phyloP scores from a whole-genome alignment of 106 monocot species.

The Chionographis japonica region DNA sequence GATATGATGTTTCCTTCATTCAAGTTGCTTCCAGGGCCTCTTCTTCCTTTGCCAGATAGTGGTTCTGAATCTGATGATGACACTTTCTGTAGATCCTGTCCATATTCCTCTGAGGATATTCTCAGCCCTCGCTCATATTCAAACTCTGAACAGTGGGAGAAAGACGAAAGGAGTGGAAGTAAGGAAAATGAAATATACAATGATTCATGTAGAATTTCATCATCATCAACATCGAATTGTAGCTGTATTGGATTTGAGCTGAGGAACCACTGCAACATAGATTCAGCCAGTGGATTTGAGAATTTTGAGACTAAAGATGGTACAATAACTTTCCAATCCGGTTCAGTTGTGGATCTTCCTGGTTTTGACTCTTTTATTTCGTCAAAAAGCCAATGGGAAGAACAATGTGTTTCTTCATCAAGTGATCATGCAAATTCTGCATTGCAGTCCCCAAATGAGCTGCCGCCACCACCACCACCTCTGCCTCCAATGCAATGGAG shows the following conservation, averaged over 20 bases:
- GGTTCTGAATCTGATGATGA: slow-evolving; percentile 90
- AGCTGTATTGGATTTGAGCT: slow-evolving; percentile 27
- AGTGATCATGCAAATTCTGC: slow-evolving; percentile 10
- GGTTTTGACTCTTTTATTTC: slow-evolving; percentile 28
- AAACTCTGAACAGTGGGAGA: slow-evolving; percentile 78
- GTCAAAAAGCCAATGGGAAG: slow-evolving; percentile 4
- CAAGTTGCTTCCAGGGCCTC: slow-evolving; percentile 51
- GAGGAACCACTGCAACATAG: slow-evolving; percentile 16
- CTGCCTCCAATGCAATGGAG: slow-evolving; percentile 91
- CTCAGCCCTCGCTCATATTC: slow-evolving; percentile 51
- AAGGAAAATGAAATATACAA: slow-evolving; percentile 26
- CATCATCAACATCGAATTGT: slow-evolving; percentile 34
- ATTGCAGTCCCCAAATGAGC: slow-evolving; percentile 23
- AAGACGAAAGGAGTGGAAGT: slow-evolving; percentile 29
- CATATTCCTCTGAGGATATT: slow-evolving; percentile 65
- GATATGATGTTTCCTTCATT: slow-evolving; percentile 70
- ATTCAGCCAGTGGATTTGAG: slow-evolving; percentile 9
- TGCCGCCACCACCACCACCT: slow-evolving; percentile 77
- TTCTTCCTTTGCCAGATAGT: slow-evolving; percentile 19
- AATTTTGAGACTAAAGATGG: slow-evolving; percentile 23
- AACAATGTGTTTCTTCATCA: slow-evolving; percentile 7
- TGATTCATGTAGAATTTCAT: slow-evolving; percentile 36
- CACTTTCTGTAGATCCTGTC: slow-evolving; percentile 77
- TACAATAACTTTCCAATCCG: slow-evolving; percentile 20
- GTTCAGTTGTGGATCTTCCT: slow-evolving; percentile 29